Evolutionary conservation across 2,329 filamentous ascomycete genomes (phyloP), one percentile per base, ranked within the genome.

Genomic region (Lachnellula subtilissima): DNA sequence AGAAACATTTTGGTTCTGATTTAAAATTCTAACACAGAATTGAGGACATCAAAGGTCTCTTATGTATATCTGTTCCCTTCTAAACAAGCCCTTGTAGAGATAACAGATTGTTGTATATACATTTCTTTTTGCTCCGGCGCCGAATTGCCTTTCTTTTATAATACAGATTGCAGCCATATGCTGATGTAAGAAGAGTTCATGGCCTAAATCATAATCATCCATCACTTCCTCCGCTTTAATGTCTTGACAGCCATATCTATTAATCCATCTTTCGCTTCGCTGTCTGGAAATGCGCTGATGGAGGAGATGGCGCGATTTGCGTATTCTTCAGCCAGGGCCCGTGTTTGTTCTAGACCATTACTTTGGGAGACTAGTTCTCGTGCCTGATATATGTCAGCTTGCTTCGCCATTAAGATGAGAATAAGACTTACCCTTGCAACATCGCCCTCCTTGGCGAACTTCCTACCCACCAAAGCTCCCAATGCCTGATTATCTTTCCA

Each of bases 241-340:
- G 92, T 91, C 77, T 96, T 97, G 65, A 87, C 82, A 64, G 91
- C 95, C 90, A 97, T 97, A 68, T 97, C 91, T 47, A 96, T 78
- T 42, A 99, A 78, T 0, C 93, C 93, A 32, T 88, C 83, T 76
- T 96, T 97, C 56, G 94, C 94, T 62, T 97, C 93, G 71, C 91
- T 93, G n/a, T 92, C 87, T 6, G 94, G 94, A 73, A 99, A 96
- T 47, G 77, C 75, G 61, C 82, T 80, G 67, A 99, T 89, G n/a
- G 92, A 89, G 5, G 84, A 81, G 58, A 96, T 88, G 28, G 94
- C 94, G 69, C 89, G 89, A 69, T 94, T 87, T 40, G 88, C 87
- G 71, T 96, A 99, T 66, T 95, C 89, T 70, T 96, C 87, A 1
- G 94, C 94, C 32, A 99, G 78, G 7, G 87, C 89, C 64, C 91